Evolutionary conservation across 306 rosid genomes (phyloP).

Genomic region (Biancaea sappan): DNA sequence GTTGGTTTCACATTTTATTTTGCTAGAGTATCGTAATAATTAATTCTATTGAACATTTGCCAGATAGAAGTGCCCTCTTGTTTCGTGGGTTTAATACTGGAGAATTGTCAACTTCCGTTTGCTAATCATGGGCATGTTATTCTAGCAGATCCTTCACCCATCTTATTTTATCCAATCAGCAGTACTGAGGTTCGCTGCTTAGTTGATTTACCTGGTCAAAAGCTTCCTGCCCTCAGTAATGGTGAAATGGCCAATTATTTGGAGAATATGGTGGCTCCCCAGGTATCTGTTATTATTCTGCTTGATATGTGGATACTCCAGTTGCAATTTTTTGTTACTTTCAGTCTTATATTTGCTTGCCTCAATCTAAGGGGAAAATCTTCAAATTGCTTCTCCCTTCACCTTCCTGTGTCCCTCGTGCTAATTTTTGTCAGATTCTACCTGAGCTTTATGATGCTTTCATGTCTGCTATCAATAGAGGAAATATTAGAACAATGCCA

Average conservation of each 20-base stretch:
- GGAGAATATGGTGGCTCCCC: conserved; percentile 59
- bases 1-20: conserved; percentile 2
- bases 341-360: background rate
- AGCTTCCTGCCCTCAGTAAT: conserved; percentile 46
- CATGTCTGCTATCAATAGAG: conserved; percentile 46
- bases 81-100: conserved; percentile 59
- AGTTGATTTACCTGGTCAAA: conserved; percentile 63
- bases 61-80: conserved; percentile 60
- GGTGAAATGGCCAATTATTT: conserved; percentile 58
- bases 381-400: conserved; percentile 3
- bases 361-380: background rate
- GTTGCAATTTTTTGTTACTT: background rate
- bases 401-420: conserved; percentile 12
- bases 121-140: conserved; percentile 64
- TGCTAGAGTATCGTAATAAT: background rate
- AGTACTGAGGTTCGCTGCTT: conserved; percentile 59
- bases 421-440: conserved; percentile 45
- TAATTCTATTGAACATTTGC: background rate
- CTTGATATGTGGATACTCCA: background rate
- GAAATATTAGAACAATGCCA: conserved; percentile 61
- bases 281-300: conserved; percentile 40
- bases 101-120: conserved; percentile 61
- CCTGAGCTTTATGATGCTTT: conserved; percentile 58
- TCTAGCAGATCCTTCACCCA: conserved; percentile 57
- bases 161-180: conserved; percentile 63